Base-by-base conservation (phyloP, 768 basidiomycete genomes). In the Tulasnella sp. region DNA sequence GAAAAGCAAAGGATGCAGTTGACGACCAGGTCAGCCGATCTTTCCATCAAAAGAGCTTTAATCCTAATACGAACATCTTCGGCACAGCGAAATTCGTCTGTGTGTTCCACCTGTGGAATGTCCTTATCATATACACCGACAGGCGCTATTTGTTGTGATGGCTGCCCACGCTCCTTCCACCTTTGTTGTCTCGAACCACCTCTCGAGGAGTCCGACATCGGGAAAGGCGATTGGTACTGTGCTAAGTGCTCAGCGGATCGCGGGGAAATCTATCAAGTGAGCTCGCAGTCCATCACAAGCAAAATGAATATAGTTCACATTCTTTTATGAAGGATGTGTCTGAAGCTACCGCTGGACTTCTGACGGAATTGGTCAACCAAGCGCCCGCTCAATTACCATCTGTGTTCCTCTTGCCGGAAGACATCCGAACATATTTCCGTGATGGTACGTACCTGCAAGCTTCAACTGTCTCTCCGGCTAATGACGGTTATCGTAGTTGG, bases 171-270 rank as follows among this genome's bases (percentile, higher is more conserved):
- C 80, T 95, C 96, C 9, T 99, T 98, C 84, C 98, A 99, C 85
- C 90, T 99, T 79, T 91, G 93, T 89, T 99, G 98, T 84, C 88
- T 99, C 80, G 93, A 99, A 84, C 98, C 98, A 75, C 98, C 98
- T 29, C 89, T 98, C 87, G 93, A 96, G 80, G 86, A 90, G 72
- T 88, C 92, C 79, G 95, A 98, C 84, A 90, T 98, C 69, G 93
- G 94, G 85, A 89, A 91, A 81, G 86, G 87, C 71, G 82, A 89
- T 83, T 95, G 92, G 91, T 93, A 90, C 84, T 94, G 94, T 84
- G 91, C 91, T 55, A 86, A 88, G 76, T 94, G 93, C 85, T 84
- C 75, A 86, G 90, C 26, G 32, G 87, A 91, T 83, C 61, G 61
- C 9, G 61, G 61, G 16, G 61, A 67, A 15, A 7, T 11, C 1